These are phyloP conservation scores for Neurospora sp. DNA, from an alignment of 2,329 filamentous ascomycete species.

Conservation along the genomic window DNA sequence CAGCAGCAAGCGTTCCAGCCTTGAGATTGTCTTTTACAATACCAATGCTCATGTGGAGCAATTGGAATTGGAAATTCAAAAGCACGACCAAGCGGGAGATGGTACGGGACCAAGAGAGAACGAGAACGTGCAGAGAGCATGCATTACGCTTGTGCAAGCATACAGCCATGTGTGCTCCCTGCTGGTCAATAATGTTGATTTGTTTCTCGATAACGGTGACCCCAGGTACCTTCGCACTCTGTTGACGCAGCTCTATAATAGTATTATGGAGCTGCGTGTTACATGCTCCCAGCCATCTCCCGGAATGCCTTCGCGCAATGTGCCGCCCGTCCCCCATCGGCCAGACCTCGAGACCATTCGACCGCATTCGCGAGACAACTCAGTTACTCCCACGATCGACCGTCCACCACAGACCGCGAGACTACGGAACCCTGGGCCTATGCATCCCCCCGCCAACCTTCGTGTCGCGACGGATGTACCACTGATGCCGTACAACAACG, in stretches of 20 bases:
- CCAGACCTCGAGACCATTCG: slow-evolving; percentile 35
- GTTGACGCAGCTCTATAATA: slow-evolving; percentile 54
- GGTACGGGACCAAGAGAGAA: slow-evolving; percentile 43
- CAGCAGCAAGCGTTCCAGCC: slow-evolving; percentile 49
- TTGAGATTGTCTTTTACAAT: slow-evolving; percentile 59
- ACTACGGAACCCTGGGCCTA: slow-evolving; percentile 30
- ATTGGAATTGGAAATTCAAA: slow-evolving; percentile 54
- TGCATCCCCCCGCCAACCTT: slow-evolving; percentile 38
- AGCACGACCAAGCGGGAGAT: slow-evolving; percentile 43
- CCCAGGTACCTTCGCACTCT: slow-evolving; percentile 57
- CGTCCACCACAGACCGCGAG: slow-evolving; percentile 30
- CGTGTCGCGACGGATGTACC: slow-evolving; percentile 47
- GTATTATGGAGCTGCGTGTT: slow-evolving; percentile 55
- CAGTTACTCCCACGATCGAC: slow-evolving; percentile 42
- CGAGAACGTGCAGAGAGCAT: slow-evolving; percentile 53
- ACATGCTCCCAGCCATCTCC: slow-evolving; percentile 31
- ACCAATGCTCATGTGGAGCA: slow-evolving; percentile 57
- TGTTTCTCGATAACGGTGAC: slow-evolving; percentile 54
- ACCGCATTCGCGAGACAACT: slow-evolving; percentile 40
- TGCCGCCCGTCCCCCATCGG: slow-evolving; percentile 18
- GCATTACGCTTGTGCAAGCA: slow-evolving; percentile 51
- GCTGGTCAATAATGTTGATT: slow-evolving; percentile 50
- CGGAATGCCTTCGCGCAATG: slow-evolving; percentile 13
- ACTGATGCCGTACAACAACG: slow-evolving; percentile 36
- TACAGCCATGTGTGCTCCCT: slow-evolving; percentile 57